Base-by-base conservation (phyloP, 1,284 basidiomycete species). In the Cryptococcus sp. region DNA sequence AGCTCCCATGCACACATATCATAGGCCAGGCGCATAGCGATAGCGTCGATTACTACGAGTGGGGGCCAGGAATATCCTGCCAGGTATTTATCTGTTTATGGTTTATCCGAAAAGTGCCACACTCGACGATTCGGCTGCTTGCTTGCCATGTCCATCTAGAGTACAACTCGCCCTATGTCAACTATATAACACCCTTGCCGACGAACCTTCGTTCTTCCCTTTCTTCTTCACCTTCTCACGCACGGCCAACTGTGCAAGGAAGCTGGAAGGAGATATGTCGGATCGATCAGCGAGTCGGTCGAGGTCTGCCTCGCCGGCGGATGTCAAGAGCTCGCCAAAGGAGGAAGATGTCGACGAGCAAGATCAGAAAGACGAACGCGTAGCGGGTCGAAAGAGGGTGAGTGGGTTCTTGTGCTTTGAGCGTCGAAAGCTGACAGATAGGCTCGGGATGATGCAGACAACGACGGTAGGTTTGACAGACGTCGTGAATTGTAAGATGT, bases 381-480 rank as follows among this genome's bases (percentile, higher is more conserved):
- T 47, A 21, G 46, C 49, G 6, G 59, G 59, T 12, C 62, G 57
- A 49, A 68, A 68, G 57, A 54, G 66, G 54, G 68, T 68, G 50
- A 59, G 66, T 58, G n/a, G 10, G 16, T 19, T 31, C 21, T 12
- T 14, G 16, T n/a, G 4, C 28, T 11, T 28, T 3, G 1, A 24
- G 21, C 14, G 22, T 1, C 23, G 24, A 18, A 32, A 31, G 12
- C n/a, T 48, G 26, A 44, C 26, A n/a, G n/a, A 21, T 47, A 70
- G 66, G 51, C 66, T 11, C 58, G 68, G 48, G 50, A 59, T 10
- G 52, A 48, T 1, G 67, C 67, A 53, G 64, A 66, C n/a, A 64
- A 71, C 47, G 67, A 64, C 60, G 41, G 54, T 58, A 24, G 19
- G 45, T 21, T 43, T 38, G 24, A 43, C 26, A 31, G 9, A 31